Evolutionary conservation across 2,329 filamentous ascomycete genomes (phyloP).

Genomic region (Claviceps maximensis): DNA sequence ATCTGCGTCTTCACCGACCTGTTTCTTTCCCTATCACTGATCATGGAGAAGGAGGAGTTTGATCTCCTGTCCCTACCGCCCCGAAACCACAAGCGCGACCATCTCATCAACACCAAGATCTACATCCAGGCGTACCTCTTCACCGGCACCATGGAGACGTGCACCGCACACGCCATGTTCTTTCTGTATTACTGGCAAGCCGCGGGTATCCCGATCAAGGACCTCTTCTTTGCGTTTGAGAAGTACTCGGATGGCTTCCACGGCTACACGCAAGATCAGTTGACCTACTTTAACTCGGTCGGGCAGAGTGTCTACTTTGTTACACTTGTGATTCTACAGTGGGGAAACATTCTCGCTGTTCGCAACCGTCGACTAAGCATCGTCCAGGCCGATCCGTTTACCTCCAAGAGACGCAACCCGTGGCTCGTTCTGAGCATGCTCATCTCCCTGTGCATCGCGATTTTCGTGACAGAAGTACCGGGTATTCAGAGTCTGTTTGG

Average conservation of each 20-base stretch:
- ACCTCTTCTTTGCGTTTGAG: slow-evolving; percentile 38
- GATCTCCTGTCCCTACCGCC: slow-evolving; percentile 37
- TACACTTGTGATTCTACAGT: slow-evolving; percentile 38
- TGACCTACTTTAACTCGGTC: slow-evolving; percentile 33
- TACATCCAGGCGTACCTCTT: slow-evolving; percentile 40
- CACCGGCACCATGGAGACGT: slow-evolving; percentile 36
- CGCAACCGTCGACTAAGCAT: slow-evolving; percentile 39
- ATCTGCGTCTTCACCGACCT: slow-evolving; percentile 44
- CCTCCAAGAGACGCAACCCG: slow-evolving; percentile 32
- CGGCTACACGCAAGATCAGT: slow-evolving; percentile 31
- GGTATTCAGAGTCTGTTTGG: slow-evolving; percentile 34
- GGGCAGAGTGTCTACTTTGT: slow-evolving; percentile 43
- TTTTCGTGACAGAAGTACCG: slow-evolving; percentile 39
- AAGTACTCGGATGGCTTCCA: slow-evolving; percentile 33
- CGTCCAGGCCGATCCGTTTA: slow-evolving; percentile 36
- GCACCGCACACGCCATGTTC: slow-evolving; percentile 37
- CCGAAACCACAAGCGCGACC: slow-evolving; percentile 34
- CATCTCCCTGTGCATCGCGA: slow-evolving; percentile 34
- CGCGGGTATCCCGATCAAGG: slow-evolving; percentile 31
- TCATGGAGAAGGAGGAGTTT: slow-evolving; percentile 43
- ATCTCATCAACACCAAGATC: slow-evolving; percentile 38
- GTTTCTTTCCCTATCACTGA: slow-evolving; percentile 35
- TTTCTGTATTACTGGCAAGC: slow-evolving; percentile 37
- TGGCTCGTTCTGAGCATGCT: slow-evolving; percentile 33
- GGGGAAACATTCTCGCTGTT: slow-evolving; percentile 38